A percentile compares a stretch with the other conserved stretches of the same genome.
Evolutionary conservation across 2,329 filamentous ascomycete species (phyloP).

Genomic region (Fusarium caatingaense): DNA sequence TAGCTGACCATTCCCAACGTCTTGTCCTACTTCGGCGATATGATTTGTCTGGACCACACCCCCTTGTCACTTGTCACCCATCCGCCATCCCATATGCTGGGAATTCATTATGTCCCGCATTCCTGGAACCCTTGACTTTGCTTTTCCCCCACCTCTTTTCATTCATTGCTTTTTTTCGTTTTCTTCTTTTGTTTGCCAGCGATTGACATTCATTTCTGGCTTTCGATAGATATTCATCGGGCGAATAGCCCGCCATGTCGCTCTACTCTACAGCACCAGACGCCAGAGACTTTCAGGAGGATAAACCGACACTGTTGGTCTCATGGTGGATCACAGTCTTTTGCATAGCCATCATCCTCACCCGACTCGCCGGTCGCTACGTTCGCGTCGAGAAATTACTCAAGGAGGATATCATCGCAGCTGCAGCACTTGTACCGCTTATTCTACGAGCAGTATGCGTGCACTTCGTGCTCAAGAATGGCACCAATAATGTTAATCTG

Average conservation of each 20-base stretch:
- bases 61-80: slow-evolving; percentile 9
- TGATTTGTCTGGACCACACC: slow-evolving; percentile 22
- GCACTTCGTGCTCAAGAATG: slow-evolving; percentile 84
- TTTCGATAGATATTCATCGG: slow-evolving; percentile 9
- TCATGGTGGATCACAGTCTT: slow-evolving; percentile 93
- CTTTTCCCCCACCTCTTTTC: background rate
- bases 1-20: slow-evolving; percentile 12
- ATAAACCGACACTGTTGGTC: slow-evolving; percentile 88
- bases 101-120: slow-evolving; percentile 30
- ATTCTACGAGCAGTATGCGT: slow-evolving; percentile 82
- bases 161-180: background rate
- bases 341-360: slow-evolving; percentile 80
- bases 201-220: background rate
- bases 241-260: slow-evolving; percentile 56
- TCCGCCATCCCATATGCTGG: background rate
- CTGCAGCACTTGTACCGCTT: slow-evolving; percentile 80
- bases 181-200: background rate
- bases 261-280: slow-evolving; percentile 66
- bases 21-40: background rate
- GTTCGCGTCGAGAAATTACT: slow-evolving; percentile 86
- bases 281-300: slow-evolving; percentile 56
- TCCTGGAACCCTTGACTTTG: slow-evolving; percentile 8
- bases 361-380: slow-evolving; percentile 81
- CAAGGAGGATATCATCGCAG: slow-evolving; percentile 84
- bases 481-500: slow-evolving; percentile 84